phyloP scores from a whole-genome alignment of 2,329 filamentous ascomycete genomes.

The Periglandula ipomoeae region DNA sequence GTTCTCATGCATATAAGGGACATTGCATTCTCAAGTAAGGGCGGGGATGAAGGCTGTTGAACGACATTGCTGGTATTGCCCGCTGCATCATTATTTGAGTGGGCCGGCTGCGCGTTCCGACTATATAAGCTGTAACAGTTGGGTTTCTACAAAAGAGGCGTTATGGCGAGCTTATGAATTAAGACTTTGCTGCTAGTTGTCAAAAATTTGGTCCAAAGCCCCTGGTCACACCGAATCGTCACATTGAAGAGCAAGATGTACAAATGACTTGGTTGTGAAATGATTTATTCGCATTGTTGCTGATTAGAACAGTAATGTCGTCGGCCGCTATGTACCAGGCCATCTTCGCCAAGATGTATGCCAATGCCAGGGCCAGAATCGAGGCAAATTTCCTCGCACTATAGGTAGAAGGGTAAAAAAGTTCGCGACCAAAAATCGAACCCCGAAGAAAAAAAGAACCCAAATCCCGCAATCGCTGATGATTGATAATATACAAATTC shows the following conservation, averaged over 20 bases:
- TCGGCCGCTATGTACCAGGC: background rate
- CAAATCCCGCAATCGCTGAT: slow-evolving; percentile 6
- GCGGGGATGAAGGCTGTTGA: background rate
- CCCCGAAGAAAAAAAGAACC: background rate
- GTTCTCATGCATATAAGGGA: background rate
- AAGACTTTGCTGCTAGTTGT: background rate
- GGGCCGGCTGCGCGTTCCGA: background rate
- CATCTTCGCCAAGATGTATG: background rate
- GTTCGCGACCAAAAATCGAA: background rate
- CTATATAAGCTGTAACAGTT: background rate
- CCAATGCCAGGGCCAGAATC: background rate
- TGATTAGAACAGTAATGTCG: background rate
- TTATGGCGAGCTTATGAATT: background rate
- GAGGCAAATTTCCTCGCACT: background rate
- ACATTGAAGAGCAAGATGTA: no score
- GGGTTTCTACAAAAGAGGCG: background rate
- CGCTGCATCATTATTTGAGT: background rate
- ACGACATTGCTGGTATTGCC: background rate
- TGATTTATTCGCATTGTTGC: no score
- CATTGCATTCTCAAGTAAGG: background rate
- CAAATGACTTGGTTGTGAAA: no score
- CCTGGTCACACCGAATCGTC: no score
- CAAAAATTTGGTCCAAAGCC: background rate
- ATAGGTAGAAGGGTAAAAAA: background rate
- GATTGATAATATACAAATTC: slow-evolving; percentile 4